Conservation (phyloP, 2,329 filamentous ascomycete genomes). For the Trichoderma atrobrunneum region DNA sequence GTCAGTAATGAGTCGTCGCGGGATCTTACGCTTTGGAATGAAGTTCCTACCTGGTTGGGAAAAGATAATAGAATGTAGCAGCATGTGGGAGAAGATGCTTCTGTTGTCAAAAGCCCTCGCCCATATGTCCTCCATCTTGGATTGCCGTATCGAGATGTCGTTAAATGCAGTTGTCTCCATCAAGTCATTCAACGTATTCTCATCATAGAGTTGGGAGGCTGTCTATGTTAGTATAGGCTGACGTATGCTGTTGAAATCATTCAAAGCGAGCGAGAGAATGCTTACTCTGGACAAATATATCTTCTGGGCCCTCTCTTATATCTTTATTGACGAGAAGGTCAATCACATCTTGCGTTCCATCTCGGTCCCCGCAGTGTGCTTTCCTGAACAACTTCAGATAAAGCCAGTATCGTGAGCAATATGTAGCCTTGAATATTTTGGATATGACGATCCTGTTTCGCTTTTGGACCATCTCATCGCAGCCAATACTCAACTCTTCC, state of each 20-base stretch:
- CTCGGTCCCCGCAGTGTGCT: accelerated
- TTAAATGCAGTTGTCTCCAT: background rate
- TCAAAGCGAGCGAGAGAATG: background rate
- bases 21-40: no score
- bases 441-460: background rate
- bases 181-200: background rate
- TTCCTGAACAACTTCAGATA: background rate
- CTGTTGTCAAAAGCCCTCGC: accelerated
- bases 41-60: background rate
- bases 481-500: background rate
- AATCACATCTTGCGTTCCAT: background rate
- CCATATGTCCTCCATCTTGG: background rate
- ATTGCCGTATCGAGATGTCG: background rate
- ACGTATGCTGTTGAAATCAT: no score
- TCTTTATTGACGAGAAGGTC: background rate
- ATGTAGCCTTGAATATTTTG: accelerated
- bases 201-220: background rate
- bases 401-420: background rate
- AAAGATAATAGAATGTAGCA: background rate
- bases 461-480: background rate
- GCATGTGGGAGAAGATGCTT: background rate
- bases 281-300: background rate
- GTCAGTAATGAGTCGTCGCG: no score
- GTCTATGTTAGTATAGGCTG: accelerated
- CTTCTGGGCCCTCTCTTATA: background rate